phyloP scores from a whole-genome alignment of 1,139 yeast genomes.

The Yarrowia galli region DNA sequence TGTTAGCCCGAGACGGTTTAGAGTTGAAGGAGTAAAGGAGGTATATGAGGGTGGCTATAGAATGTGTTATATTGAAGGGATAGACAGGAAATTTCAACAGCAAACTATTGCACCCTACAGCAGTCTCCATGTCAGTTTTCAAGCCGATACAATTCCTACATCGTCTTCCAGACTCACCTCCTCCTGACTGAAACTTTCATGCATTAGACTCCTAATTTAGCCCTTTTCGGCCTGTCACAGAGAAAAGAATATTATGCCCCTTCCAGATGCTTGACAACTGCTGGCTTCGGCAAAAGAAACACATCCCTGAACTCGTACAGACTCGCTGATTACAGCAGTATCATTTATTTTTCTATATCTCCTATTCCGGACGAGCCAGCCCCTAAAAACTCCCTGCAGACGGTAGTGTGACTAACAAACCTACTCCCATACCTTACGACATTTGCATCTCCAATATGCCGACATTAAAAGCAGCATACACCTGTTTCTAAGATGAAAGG shows the following conservation, averaged over 20 bases:
- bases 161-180: neutral
- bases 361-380: neutral
- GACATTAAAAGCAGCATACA: neutral
- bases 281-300: neutral
- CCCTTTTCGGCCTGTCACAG: neutral
- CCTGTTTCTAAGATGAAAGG: neutral
- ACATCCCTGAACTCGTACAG: neutral
- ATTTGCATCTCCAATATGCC: neutral
- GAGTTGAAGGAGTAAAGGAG: neutral
- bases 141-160: neutral
- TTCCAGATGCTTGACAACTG: neutral
- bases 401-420: conserved; percentile 4
- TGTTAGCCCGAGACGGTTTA: neutral
- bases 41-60: neutral
- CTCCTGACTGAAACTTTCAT: neutral
- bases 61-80: neutral
- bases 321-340: neutral
- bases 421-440: conserved; percentile 1
- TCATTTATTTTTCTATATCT: neutral
- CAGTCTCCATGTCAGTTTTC: neutral
- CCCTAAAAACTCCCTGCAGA: neutral
- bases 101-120: no score
- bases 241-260: neutral
- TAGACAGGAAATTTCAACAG: no score
- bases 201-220: neutral